A percentile compares a stretch with the other conserved stretches of the same genome.
Evolutionary conservation across 257 asterid genomes (phyloP).

Genomic region (Fraxinus cuspidata): DNA sequence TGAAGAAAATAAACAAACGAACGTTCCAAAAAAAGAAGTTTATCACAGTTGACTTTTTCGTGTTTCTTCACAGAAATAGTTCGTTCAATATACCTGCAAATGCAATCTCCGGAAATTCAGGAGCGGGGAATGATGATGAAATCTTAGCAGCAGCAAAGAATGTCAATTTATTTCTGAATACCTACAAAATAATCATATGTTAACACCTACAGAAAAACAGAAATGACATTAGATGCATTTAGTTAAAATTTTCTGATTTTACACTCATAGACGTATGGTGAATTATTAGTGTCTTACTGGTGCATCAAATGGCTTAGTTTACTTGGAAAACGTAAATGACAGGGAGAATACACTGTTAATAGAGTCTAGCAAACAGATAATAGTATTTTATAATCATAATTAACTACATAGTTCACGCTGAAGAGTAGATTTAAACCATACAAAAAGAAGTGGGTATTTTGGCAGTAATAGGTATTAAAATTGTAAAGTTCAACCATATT

Average conservation of each 20-base stretch:
- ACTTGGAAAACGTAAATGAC: neutral
- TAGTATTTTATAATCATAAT: slow-evolving; percentile 2
- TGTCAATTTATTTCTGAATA: slow-evolving; percentile 77
- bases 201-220: slow-evolving; percentile 21
- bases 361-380: slow-evolving; percentile 1
- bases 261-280: slow-evolving; percentile 2
- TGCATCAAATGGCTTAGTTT: slow-evolving; percentile 10
- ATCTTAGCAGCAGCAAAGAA: slow-evolving; percentile 96
- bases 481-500: neutral
- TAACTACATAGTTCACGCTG: no score
- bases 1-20: neutral
- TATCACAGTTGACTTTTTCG: neutral
- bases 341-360: slow-evolving; percentile 4
- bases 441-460: slow-evolving; percentile 4
- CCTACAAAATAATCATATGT: slow-evolving; percentile 46
- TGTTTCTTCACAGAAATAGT: neutral
- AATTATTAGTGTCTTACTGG: neutral
- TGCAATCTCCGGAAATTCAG: slow-evolving; percentile 96
- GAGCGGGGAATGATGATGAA: slow-evolving; percentile 88
- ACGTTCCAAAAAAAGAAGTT: neutral
- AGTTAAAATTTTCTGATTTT: slow-evolving; percentile 23
- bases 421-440: slow-evolving; percentile 7
- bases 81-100: slow-evolving; percentile 72
- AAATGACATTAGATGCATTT: slow-evolving; percentile 6
- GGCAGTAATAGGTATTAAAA: slow-evolving; percentile 11